Conservation (phyloP, 1,139 yeast genomes). For the Nakaseomyces nivariensis region DNA sequence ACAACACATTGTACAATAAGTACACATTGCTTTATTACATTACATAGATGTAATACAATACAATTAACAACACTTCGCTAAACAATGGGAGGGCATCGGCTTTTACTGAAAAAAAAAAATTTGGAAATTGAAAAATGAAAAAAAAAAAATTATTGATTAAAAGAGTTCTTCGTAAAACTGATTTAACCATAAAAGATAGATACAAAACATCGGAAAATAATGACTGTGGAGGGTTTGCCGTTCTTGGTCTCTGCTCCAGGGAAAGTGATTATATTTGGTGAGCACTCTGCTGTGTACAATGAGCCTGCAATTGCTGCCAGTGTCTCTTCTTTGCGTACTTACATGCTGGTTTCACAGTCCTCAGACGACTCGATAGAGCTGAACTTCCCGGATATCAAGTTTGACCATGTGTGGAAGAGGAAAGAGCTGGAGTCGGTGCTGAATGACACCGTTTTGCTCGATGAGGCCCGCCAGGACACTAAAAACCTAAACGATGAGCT, state of each 20-base stretch:
- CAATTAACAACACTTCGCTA: too few species aligned
- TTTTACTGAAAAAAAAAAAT: too few species aligned
- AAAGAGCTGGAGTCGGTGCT: constrained; percentile 9
- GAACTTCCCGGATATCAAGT: constrained; percentile 75
- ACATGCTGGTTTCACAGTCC: constrained; percentile 47
- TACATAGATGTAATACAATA: too few species aligned
- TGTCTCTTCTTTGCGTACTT: constrained; percentile 44
- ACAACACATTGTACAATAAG: too few species aligned
- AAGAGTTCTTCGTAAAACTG: too few species aligned
- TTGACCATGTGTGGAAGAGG: constrained; percentile 49
- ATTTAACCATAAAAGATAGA: too few species aligned
- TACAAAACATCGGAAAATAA: not conserved
- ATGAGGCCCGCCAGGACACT: constrained; percentile 11
- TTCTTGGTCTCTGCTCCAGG: constrained; percentile 92
- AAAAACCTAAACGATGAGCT: constrained; percentile 47
- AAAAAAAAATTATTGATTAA: too few species aligned
- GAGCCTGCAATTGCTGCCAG: constrained; percentile 41
- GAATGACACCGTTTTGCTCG: constrained; percentile 3
- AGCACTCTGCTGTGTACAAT: constrained; percentile 90
- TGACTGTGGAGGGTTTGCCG: constrained; percentile 28
- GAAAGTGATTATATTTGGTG: constrained; percentile 91
- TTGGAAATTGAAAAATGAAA: too few species aligned
- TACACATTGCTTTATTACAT: too few species aligned
- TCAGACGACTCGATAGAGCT: constrained; percentile 39
- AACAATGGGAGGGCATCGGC: too few species aligned